These are phyloP conservation scores for Marasmius sp. DNA, from an alignment of 1,284 basidiomycete genomes.

Conservation along the genomic window DNA sequence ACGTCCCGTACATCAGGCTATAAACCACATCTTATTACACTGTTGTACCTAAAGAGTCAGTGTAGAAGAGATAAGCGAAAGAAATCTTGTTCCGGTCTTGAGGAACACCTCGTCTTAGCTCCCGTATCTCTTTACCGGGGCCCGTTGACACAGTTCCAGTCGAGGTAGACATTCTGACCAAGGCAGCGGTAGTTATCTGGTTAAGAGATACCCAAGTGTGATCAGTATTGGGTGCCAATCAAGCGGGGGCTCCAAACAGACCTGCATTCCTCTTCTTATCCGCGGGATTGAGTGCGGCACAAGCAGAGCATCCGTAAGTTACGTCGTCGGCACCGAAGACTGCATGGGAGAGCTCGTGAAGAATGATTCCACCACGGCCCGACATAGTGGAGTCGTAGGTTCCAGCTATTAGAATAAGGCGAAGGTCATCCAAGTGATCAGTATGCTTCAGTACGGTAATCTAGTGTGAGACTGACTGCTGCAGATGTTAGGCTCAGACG, in stretches of 20 bases:
- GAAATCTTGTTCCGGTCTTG: neutral
- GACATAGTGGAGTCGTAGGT: slow-evolving; percentile 11
- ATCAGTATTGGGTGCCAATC: neutral
- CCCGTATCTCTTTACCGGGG: neutral
- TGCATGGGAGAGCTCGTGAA: slow-evolving; percentile 18
- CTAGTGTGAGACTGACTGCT: neutral
- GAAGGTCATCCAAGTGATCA: neutral
- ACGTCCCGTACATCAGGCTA: too few relatives aligned
- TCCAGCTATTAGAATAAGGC: neutral
- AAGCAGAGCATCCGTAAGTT: slow-evolving; percentile 12
- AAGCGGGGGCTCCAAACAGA: neutral
- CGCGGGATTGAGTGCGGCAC: neutral
- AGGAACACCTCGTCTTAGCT: too few relatives aligned
- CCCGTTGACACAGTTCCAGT: slow-evolving; percentile 5
- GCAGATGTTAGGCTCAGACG: slow-evolving; percentile 10
- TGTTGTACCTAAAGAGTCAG: too few relatives aligned
- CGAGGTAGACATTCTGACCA: slow-evolving; percentile 5
- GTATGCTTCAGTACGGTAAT: neutral
- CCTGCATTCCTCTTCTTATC: slow-evolving; percentile 17
- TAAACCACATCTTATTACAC: too few relatives aligned
- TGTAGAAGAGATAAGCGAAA: neutral
- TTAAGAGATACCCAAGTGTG: neutral
- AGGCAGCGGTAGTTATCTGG: slow-evolving; percentile 9
- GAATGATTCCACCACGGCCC: slow-evolving; percentile 14
- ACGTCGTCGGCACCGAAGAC: slow-evolving; percentile 12